Evolutionary conservation across 768 basidiomycete species (phyloP).

Genomic region (Dentipellis sp.): DNA sequence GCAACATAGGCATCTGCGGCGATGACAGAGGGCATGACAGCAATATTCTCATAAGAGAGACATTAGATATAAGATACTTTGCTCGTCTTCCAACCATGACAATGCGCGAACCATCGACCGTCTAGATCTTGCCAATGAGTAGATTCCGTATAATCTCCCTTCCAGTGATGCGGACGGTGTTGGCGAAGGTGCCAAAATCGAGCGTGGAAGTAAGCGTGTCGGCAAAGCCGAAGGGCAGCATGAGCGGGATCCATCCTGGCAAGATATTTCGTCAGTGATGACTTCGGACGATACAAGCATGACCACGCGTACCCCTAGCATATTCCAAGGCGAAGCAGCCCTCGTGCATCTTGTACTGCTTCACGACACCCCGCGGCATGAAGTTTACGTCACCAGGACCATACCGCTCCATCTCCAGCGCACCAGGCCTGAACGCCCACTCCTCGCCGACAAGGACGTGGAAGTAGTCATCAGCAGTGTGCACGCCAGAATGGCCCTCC

Average conservation of each 20-base stretch:
- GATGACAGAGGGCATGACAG: background rate
- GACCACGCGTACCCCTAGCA: slow-evolving; percentile 59
- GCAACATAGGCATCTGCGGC: background rate
- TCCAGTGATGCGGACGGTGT: slow-evolving; percentile 68
- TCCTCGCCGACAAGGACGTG: slow-evolving; percentile 91
- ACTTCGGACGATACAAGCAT: background rate
- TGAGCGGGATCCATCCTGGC: slow-evolving; percentile 94
- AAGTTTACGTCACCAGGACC: slow-evolving; percentile 77
- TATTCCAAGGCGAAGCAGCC: slow-evolving; percentile 96
- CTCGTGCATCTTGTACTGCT: slow-evolving; percentile 98
- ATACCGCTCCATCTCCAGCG: slow-evolving; percentile 81
- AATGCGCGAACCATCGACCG: background rate
- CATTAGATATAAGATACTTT: background rate
- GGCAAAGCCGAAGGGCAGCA: slow-evolving; percentile 91
- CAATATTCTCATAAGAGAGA: background rate
- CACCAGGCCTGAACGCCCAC: slow-evolving; percentile 83
- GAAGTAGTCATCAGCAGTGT: slow-evolving; percentile 98
- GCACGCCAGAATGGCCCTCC: slow-evolving; percentile 90
- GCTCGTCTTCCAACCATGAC: background rate
- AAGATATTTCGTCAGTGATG: background rate
- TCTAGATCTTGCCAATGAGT: slow-evolving; percentile 77
- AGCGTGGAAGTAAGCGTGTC: slow-evolving; percentile 85
- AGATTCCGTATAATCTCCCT: slow-evolving; percentile 81
- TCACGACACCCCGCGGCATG: slow-evolving; percentile 72
- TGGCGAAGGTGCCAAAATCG: slow-evolving; percentile 74